phyloP scores from a whole-genome alignment of 495 filamentous ascomycete species.

The Penicillium goetzii region DNA sequence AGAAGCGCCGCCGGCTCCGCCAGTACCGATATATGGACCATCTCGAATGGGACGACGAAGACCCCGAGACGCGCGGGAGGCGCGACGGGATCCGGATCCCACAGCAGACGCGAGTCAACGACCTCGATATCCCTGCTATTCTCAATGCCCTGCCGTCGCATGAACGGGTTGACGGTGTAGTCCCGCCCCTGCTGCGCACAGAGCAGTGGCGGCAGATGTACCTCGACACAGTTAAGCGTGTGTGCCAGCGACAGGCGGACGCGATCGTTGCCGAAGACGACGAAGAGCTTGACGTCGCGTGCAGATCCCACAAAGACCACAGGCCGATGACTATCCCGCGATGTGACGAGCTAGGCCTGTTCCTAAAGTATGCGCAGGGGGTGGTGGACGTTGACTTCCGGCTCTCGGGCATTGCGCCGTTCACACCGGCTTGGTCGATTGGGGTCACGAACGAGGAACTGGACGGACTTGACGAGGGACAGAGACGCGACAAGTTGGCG shows the following conservation, averaged over 20 bases:
- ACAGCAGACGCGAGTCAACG: not conserved
- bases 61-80: constrained; percentile 1
- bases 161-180: constrained; percentile 1
- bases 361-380: constrained; percentile 10
- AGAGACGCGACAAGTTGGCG: not conserved
- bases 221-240: constrained; percentile 6
- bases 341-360: constrained; percentile 9
- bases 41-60: constrained; percentile 9
- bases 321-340: constrained; percentile 9
- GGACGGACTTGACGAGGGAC: constrained; percentile 3
- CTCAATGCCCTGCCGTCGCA: not conserved
- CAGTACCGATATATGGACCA: constrained; percentile 4
- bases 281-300: not conserved
- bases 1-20: constrained; percentile 5
- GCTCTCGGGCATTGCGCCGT: constrained; percentile 5
- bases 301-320: not conserved
- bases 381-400: constrained; percentile 10
- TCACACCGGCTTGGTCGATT: constrained; percentile 1
- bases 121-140: constrained; percentile 2
- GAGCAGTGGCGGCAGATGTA: constrained; percentile 11
- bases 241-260: constrained; percentile 12
- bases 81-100: constrained; percentile 3
- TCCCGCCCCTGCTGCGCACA: constrained; percentile 7
- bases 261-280: constrained; percentile 7
- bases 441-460: constrained; percentile 5